Base-by-base conservation (phyloP, 495 filamentous ascomycete genomes). In the Aspergillus funiculosus region DNA sequence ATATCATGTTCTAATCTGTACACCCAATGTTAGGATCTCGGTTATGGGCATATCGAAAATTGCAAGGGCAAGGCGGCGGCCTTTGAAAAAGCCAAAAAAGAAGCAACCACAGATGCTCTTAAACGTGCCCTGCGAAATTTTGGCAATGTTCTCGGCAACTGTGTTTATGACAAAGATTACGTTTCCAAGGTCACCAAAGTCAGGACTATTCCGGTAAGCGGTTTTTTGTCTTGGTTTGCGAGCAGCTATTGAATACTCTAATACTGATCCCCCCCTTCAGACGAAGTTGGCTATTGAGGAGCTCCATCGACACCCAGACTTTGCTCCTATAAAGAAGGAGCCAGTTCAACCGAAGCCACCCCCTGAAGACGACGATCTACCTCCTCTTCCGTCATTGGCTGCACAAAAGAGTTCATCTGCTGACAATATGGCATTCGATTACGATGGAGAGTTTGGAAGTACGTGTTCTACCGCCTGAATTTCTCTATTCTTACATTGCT, bases 1-100 rank as follows among this genome's bases (percentile, higher is more conserved):
- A n/a, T n/a, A n/a, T n/a, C n/a, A n/a, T n/a, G n/a, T n/a, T n/a
- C n/a, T n/a, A n/a, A n/a, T n/a, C n/a, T n/a, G n/a, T n/a, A n/a
- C n/a, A n/a, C n/a, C n/a, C 19, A 29, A 24, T 47, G 39, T 9
- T 35, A 85, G 80, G 92, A 99, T 62, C 81, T 97, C 39, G 92
- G 92, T 1, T 97, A 96, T 53, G 92, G 94, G 3, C 81, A 89
- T 48, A 94, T 92, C 40, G 91, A 96, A 61, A 98, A 97, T 52
- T 86, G 81, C 65, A 95, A 94, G 65, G 82, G 84, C 19, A 97
- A 97, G 67, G 91, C 89, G 0, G 80, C 86, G 5, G 91, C 89
- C 2, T 96, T 95, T 56, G 91, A 97, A 62, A 97, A 97, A 62
- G 88, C 91, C 1, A 97, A 96, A 68, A 98, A 98, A 60, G 89